Evolutionary conservation across 306 rosid species (phyloP).

Genomic region (Parietaria judaica): DNA sequence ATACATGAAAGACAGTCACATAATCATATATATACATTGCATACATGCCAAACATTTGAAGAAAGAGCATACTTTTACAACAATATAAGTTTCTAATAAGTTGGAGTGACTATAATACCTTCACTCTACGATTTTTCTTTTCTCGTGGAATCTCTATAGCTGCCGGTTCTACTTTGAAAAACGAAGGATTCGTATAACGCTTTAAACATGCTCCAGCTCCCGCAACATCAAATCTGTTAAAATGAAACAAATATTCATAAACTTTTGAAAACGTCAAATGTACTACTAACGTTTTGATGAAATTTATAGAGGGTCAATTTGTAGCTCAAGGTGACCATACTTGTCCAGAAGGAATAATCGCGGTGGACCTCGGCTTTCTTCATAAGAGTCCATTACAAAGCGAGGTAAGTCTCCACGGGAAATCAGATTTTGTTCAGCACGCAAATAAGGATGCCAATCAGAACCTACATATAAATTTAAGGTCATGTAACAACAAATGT

Average conservation of each 20-base stretch:
- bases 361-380: constrained; percentile 90
- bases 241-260: constrained; percentile 21
- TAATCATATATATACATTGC: no score
- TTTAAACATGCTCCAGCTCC: constrained; percentile 97
- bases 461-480: constrained; percentile 46
- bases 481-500: neutral
- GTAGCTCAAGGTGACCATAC: constrained; percentile 35
- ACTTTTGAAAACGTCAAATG: constrained; percentile 17
- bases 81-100: neutral
- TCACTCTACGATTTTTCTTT: constrained; percentile 49
- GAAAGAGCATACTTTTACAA: no score
- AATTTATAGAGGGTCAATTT: neutral
- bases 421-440: constrained; percentile 50
- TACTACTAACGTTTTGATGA: neutral
- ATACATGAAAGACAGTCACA: no score
- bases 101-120: constrained; percentile 40
- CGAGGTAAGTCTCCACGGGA: constrained; percentile 84
- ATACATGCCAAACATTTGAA: no score
- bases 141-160: constrained; percentile 49
- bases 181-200: constrained; percentile 94
- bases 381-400: constrained; percentile 92
- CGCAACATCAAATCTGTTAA: constrained; percentile 83
- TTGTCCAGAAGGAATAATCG: constrained; percentile 86
- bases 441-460: constrained; percentile 88
- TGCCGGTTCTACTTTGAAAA: constrained; percentile 55